Evolutionary conservation across 495 filamentous ascomycete species (phyloP).

Genomic region (Lasiosphaeriaceae sp.): DNA sequence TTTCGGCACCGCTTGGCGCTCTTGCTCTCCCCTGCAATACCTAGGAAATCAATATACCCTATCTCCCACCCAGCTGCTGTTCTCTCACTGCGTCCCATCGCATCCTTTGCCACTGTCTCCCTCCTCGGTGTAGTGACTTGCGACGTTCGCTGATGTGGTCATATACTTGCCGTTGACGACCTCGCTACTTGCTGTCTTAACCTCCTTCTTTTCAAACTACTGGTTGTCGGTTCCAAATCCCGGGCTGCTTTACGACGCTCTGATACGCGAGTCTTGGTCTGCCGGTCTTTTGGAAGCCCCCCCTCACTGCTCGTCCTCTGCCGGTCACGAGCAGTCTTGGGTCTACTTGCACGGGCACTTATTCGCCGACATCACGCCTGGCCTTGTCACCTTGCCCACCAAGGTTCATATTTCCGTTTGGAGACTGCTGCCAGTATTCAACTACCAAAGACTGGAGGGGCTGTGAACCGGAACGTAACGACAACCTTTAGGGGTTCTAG

Average conservation of each 20-base stretch:
- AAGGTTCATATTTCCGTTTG: too few species aligned
- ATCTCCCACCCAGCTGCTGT: conserved; percentile 1
- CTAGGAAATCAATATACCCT: conserved; percentile 12
- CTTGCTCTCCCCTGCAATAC: not conserved
- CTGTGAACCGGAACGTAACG: too few species aligned
- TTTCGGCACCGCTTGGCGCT: conserved; percentile 18
- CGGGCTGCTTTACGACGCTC: too few species aligned
- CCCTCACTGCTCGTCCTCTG: too few species aligned
- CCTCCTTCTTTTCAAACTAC: conserved; percentile 7
- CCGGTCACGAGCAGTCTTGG: not conserved
- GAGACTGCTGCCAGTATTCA: too few species aligned
- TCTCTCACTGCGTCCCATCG: not conserved
- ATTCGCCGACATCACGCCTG: too few species aligned
- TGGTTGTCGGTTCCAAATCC: too few species aligned
- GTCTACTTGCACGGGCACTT: too few species aligned
- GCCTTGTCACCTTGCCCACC: too few species aligned
- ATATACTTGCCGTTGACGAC: conserved; percentile 18
- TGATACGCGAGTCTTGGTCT: too few species aligned
- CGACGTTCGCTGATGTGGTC: conserved; percentile 9
- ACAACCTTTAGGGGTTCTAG: too few species aligned
- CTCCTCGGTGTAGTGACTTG: conserved; percentile 11
- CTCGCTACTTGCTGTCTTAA: conserved; percentile 3
- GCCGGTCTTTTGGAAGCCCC: not conserved
- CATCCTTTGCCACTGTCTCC: not conserved
- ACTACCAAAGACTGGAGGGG: too few species aligned